Base-by-base conservation (phyloP, 306 rosid species). In the Corylus avellana region DNA sequence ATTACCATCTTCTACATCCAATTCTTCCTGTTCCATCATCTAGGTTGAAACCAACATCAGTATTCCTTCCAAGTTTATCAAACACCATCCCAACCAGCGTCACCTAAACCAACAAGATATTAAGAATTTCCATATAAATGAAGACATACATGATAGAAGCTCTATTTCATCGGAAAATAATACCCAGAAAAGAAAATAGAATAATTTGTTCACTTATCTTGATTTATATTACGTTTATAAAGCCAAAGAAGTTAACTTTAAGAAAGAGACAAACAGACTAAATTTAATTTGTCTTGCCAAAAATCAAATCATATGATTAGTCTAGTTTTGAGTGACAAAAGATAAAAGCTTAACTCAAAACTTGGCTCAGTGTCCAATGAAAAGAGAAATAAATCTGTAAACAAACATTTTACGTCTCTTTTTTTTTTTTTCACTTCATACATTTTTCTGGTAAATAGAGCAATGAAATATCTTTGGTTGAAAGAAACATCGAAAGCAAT, bases 21-120 rank as follows among this genome's bases (percentile, higher is more conserved):
- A 95, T 89, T 48, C 89, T 84, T 42, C 99, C 99, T 1, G 98
- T 95, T 80, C 99, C 99, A 75, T 95, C 99, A 51, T 95, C 98
- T 5, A 93, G 70, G 20, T 49, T 56, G 75, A 95, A 87, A 76
- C 78, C 80, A 64, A 95, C 88, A 77, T 90, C 98, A 10, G 96
- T 95, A 61, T 83, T 87, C 83, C 97, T 84, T 83, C 86, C 99
- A 54, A 70, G 75, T 88, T 90, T 95, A 80, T 93, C 97, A 46
- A 77, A 89, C 51, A 91, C 86, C 91, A 90, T 84, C 12, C 99
- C 98, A 69, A 88, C 78, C 51, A 86, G 29, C 10, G 90, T 86
- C 37, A 88, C 90, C 92, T 86, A 71, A 76, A 51, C 25, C 77
- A 84, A 74, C 7, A 47, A 59, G 49, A 67, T 5, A 47, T 47